Conservation (phyloP, 2,329 filamentous ascomycete genomes). For the Stromatinia cepivora region DNA sequence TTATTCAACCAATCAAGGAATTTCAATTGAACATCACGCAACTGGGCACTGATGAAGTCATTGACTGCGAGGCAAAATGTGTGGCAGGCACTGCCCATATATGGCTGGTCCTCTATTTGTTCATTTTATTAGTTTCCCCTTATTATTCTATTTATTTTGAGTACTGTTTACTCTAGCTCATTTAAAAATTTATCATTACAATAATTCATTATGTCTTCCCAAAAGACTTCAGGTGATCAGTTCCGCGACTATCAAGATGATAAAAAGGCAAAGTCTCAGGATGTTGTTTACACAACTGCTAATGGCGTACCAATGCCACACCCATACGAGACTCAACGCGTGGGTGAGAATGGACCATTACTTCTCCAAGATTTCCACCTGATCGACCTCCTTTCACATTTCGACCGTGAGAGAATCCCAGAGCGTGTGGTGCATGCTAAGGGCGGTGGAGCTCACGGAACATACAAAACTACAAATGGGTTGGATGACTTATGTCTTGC, state of each 20-base stretch:
- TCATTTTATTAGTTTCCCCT: background rate
- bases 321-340: conserved; percentile 54
- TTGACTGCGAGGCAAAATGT: conserved; percentile 1
- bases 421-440: conserved; percentile 60
- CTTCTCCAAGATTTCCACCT: conserved; percentile 61
- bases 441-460: conserved; percentile 56
- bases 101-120: background rate
- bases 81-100: background rate
- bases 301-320: conserved; percentile 51
- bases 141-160: background rate
- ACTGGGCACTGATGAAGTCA: conserved; percentile 1
- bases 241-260: conserved; percentile 46
- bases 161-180: background rate
- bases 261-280: conserved; percentile 43
- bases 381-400: conserved; percentile 62
- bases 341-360: conserved; percentile 51
- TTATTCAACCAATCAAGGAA: background rate
- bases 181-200: background rate
- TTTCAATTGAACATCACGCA: background rate
- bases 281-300: conserved; percentile 52
- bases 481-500: conserved; percentile 55
- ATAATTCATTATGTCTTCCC: conserved; percentile 28
- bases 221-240: conserved; percentile 44
- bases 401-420: conserved; percentile 60
- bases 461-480: conserved; percentile 54